Base-by-base conservation (phyloP, 1,284 basidiomycete species). In the Butyriboletus appendiculatus region DNA sequence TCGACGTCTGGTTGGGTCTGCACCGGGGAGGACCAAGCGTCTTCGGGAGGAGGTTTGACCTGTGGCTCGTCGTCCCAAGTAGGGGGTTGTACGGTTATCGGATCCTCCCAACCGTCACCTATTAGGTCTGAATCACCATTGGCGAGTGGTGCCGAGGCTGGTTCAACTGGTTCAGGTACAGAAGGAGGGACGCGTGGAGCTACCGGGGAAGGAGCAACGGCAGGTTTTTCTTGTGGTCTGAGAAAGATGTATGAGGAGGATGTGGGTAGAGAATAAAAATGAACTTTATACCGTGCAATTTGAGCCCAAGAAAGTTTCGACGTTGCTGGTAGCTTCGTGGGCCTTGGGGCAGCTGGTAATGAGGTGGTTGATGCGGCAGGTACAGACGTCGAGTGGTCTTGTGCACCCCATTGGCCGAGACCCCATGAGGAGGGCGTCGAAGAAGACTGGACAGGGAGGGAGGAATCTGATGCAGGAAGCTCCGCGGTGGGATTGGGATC, bases 251-350 rank as follows among this genome's bases (percentile, higher is more conserved):
- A 79, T 85, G 57, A 50, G 47, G 37, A 38, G 15, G 18, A 44
- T 34, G 30, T 2, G 10, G 18, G 11, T 1, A 18, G 33, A 53
- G 18, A 38, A 37, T 12, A 37, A 49, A 42, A 18, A 30, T 45
- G 20, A 33, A 35, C 18, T 45, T 75, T 79, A 18, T 67, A 85
- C 88, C 84, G 77, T 60, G 89, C 88, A 67, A 92, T 79, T 64
- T 92, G 86, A 22, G 89, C 89, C 88, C 89, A 90, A 38, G 90
- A 90, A 53, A 88, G 69, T 73, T 90, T 89, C 12, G 86, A 82
- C 12, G 82, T 85, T 33, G 83, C 81, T 45, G 86, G 86, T 8
- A 78, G 76, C 72, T 84, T 89, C n/a, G 74, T 68, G 10, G 60
- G 65, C 56, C 73, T 74, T 30, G 62, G 56, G 2, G 62, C 59